Percentiles rank a stretch among this genome's conserved stretches.
Evolutionary conservation across 2,329 filamentous ascomycete species (phyloP).

Genomic region (Arachnomyces sp.): DNA sequence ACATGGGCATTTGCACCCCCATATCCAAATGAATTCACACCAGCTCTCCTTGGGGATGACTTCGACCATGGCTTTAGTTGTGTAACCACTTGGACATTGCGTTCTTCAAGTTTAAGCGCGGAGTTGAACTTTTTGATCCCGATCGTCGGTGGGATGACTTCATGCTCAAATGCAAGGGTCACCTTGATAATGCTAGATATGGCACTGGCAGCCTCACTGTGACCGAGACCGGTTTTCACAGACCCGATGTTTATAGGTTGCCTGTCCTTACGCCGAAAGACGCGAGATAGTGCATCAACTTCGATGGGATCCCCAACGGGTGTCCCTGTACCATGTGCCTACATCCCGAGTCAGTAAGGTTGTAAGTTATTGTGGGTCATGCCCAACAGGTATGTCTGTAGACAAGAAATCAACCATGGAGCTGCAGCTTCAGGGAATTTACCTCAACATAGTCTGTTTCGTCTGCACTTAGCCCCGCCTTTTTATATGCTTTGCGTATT

Average conservation of each 20-base stretch:
- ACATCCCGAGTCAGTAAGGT: too few relatives aligned
- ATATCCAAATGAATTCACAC: slow-evolving; percentile 17
- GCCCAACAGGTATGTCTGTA: too few relatives aligned
- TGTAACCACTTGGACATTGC: slow-evolving; percentile 9
- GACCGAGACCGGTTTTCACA: slow-evolving; percentile 22
- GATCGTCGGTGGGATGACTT: slow-evolving; percentile 19
- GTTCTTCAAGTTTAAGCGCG: slow-evolving; percentile 3
- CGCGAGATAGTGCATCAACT: neutral
- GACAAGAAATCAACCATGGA: too few relatives aligned
- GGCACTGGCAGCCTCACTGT: slow-evolving; percentile 20
- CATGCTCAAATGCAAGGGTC: slow-evolving; percentile 17
- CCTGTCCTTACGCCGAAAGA: neutral
- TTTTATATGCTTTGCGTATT: neutral
- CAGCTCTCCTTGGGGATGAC: slow-evolving; percentile 5
- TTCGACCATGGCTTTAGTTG: slow-evolving; percentile 19
- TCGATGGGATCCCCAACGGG: slow-evolving; percentile 3
- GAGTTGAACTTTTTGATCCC: slow-evolving; percentile 1
- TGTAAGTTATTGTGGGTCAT: too few relatives aligned
- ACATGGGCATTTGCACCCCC: slow-evolving; percentile 10
- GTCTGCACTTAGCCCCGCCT: slow-evolving; percentile 17
- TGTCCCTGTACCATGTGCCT: slow-evolving; percentile 45
- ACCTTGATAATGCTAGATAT: slow-evolving; percentile 21
- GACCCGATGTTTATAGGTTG: slow-evolving; percentile 12
- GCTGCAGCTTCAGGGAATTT: too few relatives aligned
- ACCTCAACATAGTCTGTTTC: slow-evolving; percentile 17